Conservation (phyloP, 345 rosid species). For the Psidium guajava region DNA sequence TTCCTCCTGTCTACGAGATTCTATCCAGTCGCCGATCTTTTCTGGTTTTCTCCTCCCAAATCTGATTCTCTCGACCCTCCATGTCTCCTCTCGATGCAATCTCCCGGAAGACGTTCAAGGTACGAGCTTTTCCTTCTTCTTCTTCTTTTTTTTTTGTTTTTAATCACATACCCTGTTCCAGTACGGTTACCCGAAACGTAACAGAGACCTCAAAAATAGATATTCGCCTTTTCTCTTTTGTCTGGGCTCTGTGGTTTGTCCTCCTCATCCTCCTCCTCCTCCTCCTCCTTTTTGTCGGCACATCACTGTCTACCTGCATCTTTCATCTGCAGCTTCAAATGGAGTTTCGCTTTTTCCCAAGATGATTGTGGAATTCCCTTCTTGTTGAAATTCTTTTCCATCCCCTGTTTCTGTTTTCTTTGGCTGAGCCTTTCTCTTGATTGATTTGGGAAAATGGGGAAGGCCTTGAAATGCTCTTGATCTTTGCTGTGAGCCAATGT, state of each 20-base stretch:
- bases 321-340: neutral
- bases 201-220: neutral
- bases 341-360: neutral
- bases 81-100: slow-evolving; percentile 12
- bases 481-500: neutral
- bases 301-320: neutral
- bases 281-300: neutral
- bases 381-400: neutral
- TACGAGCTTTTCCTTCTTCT: slow-evolving; percentile 1
- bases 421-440: neutral
- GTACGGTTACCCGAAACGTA: neutral
- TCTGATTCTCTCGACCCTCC: slow-evolving; percentile 1
- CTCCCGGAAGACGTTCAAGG: slow-evolving; percentile 38
- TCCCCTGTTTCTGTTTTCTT: neutral
- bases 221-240: neutral
- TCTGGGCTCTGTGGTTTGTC: neutral
- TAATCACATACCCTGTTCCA: neutral
- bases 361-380: neutral
- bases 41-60: slow-evolving; percentile 8
- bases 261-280: neutral
- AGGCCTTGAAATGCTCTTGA: neutral
- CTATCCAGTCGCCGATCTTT: slow-evolving; percentile 21
- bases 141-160: neutral
- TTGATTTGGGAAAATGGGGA: neutral
- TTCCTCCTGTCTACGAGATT: slow-evolving; percentile 13